Conservation (phyloP, 371 early-diverging fungal genomes). For the Lichtheimia ramosa region DNA sequence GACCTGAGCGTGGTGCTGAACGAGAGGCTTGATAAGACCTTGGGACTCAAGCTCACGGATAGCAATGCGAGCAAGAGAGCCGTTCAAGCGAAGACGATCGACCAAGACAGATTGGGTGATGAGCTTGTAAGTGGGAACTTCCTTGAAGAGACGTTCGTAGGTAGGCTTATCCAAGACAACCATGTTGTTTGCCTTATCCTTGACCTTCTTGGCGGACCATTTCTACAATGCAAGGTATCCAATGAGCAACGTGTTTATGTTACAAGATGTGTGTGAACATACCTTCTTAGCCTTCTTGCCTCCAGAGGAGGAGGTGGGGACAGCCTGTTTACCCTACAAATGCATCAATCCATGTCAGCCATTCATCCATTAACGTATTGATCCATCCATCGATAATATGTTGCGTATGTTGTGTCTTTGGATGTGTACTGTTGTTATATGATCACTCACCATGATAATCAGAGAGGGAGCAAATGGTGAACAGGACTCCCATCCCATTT, state of each 20-base stretch:
- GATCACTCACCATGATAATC: too few relatives aligned
- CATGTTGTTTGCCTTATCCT: constrained; percentile 97
- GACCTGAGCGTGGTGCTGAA: constrained; percentile 87
- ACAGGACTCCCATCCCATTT: too few relatives aligned
- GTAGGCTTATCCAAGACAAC: constrained; percentile 90
- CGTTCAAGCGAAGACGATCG: constrained; percentile 97
- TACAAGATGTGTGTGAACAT: background rate
- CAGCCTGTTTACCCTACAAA: constrained; percentile 53
- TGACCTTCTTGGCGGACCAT: constrained; percentile 95
- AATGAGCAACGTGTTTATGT: background rate
- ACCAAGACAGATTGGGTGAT: constrained; percentile 96
- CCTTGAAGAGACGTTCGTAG: constrained; percentile 94
- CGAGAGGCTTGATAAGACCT: constrained; percentile 90
- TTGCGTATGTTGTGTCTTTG: too few relatives aligned
- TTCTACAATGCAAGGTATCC: constrained; percentile 48
- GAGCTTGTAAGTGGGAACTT: constrained; percentile 98
- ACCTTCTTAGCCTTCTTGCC: constrained; percentile 86
- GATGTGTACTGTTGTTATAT: too few relatives aligned
- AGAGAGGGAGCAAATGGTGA: too few relatives aligned
- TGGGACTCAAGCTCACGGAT: constrained; percentile 88
- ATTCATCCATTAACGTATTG: too few relatives aligned
- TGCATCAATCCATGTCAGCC: background rate
- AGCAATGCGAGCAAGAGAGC: constrained; percentile 93
- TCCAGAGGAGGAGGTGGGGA: constrained; percentile 72
- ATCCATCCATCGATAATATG: too few relatives aligned